Base-by-base conservation (phyloP, 305 asterid species). In the Solanum hybrid region DNA sequence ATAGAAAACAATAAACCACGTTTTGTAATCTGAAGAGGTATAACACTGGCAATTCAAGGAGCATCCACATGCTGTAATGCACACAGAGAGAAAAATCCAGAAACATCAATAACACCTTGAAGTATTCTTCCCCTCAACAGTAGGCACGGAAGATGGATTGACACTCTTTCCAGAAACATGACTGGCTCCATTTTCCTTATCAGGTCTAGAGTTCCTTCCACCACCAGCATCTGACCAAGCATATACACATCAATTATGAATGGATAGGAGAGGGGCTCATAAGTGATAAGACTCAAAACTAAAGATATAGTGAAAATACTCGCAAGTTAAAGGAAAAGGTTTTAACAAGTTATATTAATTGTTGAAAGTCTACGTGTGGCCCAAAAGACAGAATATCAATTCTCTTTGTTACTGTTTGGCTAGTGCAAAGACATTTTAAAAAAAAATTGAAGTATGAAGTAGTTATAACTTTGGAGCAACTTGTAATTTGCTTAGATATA, bases 221-320 rank as follows among this genome's bases (percentile, higher is more conserved):
- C 96, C 95, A 89, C 91, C 95, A 89, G 94, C 94, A 93, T 93
- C 95, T 94, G 93, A 86, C 56, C 88, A 90, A 82, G 89, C 92
- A 89, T 14, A 77, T 78, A 34, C 78, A 91, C 51, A 34, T n/a
- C 31, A 85, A 60, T 85, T 32, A 85, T 60, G 77, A 60, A 26
- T 34, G 32, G 15, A n/a, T n/a, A 85, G 13, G 75, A 85, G 24
- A 34, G 78, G 88, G 77, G 14, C 34, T 12, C 77, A 22, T 85
- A 8, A 60, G 71, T 60, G 71, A 60, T 60, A 60, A 56, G 78
- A 85, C 77, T 56, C 88, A 85, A 85, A 22, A 75, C 24, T 27
- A 13, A 85, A 19, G 24, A 60, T 85, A 60, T 32, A 22, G 88
- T 85, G 42, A 32, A 85, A 85, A 85, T 13, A 56, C 32, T 85